Conservation (phyloP, 371 early-diverging fungal genomes). For the Mortierella sp. region DNA sequence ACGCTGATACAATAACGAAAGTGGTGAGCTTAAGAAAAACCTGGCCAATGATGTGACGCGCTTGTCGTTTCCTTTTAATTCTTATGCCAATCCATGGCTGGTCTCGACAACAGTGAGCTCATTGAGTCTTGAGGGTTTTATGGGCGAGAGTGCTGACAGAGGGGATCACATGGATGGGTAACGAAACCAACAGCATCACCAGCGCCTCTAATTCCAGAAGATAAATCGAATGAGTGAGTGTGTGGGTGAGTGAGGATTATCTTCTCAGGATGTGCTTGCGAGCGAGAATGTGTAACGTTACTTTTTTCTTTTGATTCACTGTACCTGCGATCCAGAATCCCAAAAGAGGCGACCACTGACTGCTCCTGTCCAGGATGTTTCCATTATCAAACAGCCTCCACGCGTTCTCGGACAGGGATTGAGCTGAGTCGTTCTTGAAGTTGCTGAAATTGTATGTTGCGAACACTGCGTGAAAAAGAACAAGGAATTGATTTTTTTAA, state of each 20-base stretch:
- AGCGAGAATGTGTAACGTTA: not conserved
- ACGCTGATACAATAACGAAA: too few species aligned
- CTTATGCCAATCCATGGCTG: too few species aligned
- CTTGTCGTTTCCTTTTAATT: too few species aligned
- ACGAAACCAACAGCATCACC: conserved; percentile 44
- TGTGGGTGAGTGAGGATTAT: not conserved
- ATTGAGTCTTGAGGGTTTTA: conserved; percentile 33
- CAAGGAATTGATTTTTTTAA: not conserved
- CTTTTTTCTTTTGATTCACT: not conserved
- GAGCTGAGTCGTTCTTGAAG: not conserved
- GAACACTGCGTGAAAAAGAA: not conserved
- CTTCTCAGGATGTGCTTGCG: too few species aligned
- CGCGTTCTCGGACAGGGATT: conserved; percentile 18
- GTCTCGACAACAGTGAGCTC: not conserved
- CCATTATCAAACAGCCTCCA: conserved; percentile 34
- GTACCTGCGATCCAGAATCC: conserved; percentile 56
- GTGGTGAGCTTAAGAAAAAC: too few species aligned
- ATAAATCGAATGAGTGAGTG: not conserved
- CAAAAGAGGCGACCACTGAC: conserved; percentile 48
- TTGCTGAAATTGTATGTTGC: not conserved
- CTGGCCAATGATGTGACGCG: too few species aligned
- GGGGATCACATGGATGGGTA: conserved; percentile 41
- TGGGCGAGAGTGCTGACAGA: conserved; percentile 19
- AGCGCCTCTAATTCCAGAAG: conserved; percentile 25
- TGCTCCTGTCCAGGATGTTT: conserved; percentile 34